These are phyloP conservation scores for Colletotrichum sp. DNA, from an alignment of 2,329 filamentous ascomycete genomes.

Conservation along the genomic window DNA sequence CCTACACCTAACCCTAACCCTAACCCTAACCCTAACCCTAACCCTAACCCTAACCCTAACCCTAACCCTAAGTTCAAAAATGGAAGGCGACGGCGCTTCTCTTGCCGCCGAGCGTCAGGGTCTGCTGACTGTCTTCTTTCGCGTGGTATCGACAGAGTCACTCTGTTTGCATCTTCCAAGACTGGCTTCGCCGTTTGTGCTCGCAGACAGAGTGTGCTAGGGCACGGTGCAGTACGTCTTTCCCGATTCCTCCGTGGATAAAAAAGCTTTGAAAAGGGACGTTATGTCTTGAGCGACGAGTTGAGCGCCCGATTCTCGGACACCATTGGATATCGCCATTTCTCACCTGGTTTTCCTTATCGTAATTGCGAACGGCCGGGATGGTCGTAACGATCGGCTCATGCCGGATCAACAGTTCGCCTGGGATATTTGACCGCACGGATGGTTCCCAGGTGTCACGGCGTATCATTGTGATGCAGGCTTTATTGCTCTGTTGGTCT, in stretches of 20 bases:
- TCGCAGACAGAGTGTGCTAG: background rate
- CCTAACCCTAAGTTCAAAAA: too few relatives aligned
- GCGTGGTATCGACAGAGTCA: too few relatives aligned
- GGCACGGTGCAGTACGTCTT: background rate
- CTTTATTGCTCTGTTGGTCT: accelerated
- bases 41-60: too few relatives aligned
- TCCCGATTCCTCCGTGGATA: background rate
- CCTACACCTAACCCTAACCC: too few relatives aligned
- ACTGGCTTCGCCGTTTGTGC: background rate
- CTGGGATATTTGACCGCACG: background rate
- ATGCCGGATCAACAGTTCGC: background rate
- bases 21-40: too few relatives aligned
- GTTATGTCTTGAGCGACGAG: background rate
- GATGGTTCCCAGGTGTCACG: accelerated
- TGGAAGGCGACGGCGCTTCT: too few relatives aligned
- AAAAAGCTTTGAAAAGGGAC: background rate
- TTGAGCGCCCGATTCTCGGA: background rate
- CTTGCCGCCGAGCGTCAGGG: too few relatives aligned
- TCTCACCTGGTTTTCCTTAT: accelerated
- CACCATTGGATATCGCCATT: background rate
- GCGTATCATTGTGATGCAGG: background rate
- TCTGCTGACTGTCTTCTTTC: too few relatives aligned
- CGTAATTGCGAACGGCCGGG: background rate
- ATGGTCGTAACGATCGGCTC: background rate
- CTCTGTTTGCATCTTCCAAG: background rate